Evolutionary conservation across 768 basidiomycete genomes (phyloP).

Genomic region (Leccinum barrowsii): DNA sequence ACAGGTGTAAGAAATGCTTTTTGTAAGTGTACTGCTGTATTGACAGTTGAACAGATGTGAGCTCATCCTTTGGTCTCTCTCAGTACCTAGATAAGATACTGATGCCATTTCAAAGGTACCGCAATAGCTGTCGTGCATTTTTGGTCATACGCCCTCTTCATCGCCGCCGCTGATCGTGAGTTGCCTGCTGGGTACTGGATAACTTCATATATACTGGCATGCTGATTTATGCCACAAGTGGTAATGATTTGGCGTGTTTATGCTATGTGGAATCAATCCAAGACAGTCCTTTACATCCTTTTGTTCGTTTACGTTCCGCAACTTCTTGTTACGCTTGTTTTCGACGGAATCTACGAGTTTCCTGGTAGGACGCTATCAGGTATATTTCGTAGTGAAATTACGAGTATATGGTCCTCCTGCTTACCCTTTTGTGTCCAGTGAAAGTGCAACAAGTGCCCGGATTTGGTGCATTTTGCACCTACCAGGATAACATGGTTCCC

Average conservation of each 20-base stretch:
- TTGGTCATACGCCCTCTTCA: slow-evolving; percentile 14
- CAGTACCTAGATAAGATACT: not conserved
- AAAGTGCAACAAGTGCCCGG: not conserved
- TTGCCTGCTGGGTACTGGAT: not conserved
- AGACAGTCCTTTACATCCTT: slow-evolving; percentile 4
- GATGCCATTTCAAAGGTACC: not conserved
- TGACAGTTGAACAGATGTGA: slow-evolving; percentile 8
- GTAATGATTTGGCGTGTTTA: slow-evolving; percentile 17
- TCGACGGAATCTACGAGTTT: not conserved
- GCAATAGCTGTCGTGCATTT: not conserved
- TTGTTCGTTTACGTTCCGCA: not conserved
- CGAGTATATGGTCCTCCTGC: not conserved
- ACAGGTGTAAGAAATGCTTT: slow-evolving; percentile 5
- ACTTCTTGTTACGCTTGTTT: not conserved
- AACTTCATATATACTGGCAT: not conserved
- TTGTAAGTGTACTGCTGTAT: not conserved
- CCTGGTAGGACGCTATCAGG: slow-evolving; percentile 1
- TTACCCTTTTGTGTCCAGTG: not conserved
- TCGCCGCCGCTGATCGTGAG: slow-evolving; percentile 16
- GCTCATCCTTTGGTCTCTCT: not conserved
- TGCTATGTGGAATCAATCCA: slow-evolving; percentile 13
- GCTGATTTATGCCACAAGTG: slow-evolving; percentile 1
- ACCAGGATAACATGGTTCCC: not conserved
- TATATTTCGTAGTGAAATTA: not conserved
- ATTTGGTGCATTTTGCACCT: slow-evolving; percentile 1